Conservation (phyloP, 805 yeast genomes). For the Teunomyces aglyptinius region DNA sequence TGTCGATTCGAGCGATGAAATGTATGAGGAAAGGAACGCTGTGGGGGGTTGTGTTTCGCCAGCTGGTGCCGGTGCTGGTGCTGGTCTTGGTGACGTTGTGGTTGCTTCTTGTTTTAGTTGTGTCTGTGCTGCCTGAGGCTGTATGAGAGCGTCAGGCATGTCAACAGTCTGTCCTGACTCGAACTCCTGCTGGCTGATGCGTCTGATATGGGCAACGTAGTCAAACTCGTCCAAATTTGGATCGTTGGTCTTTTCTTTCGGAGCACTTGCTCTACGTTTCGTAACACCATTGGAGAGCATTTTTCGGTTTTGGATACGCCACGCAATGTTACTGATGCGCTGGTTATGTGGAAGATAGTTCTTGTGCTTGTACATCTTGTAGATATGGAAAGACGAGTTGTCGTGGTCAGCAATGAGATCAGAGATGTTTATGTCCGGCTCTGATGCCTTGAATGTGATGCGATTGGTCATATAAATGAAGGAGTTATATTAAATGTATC, state of each 20-base stretch:
- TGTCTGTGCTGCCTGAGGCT: too few relatives aligned
- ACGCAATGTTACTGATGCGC: slow-evolving; percentile 42
- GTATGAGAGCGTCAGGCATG: background rate
- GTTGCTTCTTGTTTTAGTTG: background rate
- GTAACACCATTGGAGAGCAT: slow-evolving; percentile 10
- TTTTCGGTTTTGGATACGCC: slow-evolving; percentile 44
- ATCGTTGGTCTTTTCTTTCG: slow-evolving; percentile 15
- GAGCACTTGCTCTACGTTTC: background rate
- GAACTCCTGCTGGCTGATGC: slow-evolving; percentile 40
- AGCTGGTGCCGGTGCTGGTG: slow-evolving; percentile 1
- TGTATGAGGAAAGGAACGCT: slow-evolving; percentile 34
- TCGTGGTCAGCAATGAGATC: slow-evolving; percentile 31
- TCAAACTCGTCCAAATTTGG: slow-evolving; percentile 41
- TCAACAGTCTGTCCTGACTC: background rate
- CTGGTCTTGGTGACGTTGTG: slow-evolving; percentile 6
- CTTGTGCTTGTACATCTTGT: slow-evolving; percentile 42
- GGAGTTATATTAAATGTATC: background rate
- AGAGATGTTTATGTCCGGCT: slow-evolving; percentile 7
- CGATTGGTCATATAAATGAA: slow-evolving; percentile 1
- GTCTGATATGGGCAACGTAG: slow-evolving; percentile 44
- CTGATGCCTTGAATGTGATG: slow-evolving; percentile 10
- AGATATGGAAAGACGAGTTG: slow-evolving; percentile 35
- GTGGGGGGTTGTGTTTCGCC: slow-evolving; percentile 2
- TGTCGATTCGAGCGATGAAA: slow-evolving; percentile 37
- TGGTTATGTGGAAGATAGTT: slow-evolving; percentile 41